Percentiles rank a stretch among this genome's conserved stretches.
Evolutionary conservation across 2,329 filamentous ascomycete genomes (phyloP).

Genomic region (Cladosporium austrohemisphaericum): DNA sequence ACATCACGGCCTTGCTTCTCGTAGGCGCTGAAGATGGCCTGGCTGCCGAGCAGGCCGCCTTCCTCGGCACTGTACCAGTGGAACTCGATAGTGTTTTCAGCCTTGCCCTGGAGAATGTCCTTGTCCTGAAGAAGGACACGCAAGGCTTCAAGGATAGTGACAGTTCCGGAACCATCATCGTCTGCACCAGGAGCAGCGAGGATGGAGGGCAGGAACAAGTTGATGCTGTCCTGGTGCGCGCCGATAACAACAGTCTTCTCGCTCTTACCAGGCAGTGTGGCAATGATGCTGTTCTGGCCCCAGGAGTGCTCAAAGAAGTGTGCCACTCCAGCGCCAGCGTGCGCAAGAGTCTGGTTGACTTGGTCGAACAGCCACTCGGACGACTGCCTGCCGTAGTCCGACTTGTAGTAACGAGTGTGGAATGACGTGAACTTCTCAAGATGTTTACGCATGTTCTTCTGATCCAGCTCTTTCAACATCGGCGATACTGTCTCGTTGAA

Average conservation of each 20-base stretch:
- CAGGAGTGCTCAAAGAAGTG: slow-evolving; percentile 76
- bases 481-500: slow-evolving; percentile 64
- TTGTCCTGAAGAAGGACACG: slow-evolving; percentile 68
- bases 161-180: slow-evolving; percentile 66
- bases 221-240: slow-evolving; percentile 84
- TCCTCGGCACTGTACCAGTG: slow-evolving; percentile 95
- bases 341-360: slow-evolving; percentile 67
- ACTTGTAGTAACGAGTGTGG: slow-evolving; percentile 79
- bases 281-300: slow-evolving; percentile 88
- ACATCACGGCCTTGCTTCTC: slow-evolving; percentile 68
- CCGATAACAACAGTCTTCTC: slow-evolving; percentile 85
- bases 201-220: slow-evolving; percentile 80
- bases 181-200: slow-evolving; percentile 89
- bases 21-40: slow-evolving; percentile 83
- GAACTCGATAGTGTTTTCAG: slow-evolving; percentile 86
- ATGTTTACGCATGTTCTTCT: slow-evolving; percentile 71
- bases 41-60: slow-evolving; percentile 79
- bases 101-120: slow-evolving; percentile 65
- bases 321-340: slow-evolving; percentile 70
- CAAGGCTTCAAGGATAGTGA: slow-evolving; percentile 91
- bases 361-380: slow-evolving; percentile 80
- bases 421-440: slow-evolving; percentile 75
- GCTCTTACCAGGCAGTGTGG: slow-evolving; percentile 79
- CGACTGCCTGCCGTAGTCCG: slow-evolving; percentile 73
- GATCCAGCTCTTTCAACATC: slow-evolving; percentile 66